Percentiles rank a stretch among this genome's conserved stretches.
Evolutionary conservation across 371 early-diverging fungal species (phyloP).

Genomic region (Lichtheimia ramosa): DNA sequence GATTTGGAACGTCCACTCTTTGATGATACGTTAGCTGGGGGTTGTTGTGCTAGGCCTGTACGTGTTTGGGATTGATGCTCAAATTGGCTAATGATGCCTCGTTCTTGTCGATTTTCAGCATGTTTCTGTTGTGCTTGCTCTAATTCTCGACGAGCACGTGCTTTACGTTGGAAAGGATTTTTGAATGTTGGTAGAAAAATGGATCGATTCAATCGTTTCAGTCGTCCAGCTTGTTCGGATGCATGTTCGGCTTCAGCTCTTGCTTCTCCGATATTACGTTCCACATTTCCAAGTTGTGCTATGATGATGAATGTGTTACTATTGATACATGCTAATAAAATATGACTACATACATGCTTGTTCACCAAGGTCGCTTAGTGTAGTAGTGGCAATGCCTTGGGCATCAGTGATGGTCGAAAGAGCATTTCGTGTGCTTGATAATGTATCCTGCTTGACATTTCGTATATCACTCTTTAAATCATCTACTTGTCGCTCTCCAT

Average conservation of each 20-base stretch:
- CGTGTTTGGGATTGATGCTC: constrained; percentile 36
- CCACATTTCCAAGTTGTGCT: constrained; percentile 71
- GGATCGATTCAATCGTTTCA: constrained; percentile 77
- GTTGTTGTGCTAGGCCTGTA: constrained; percentile 46
- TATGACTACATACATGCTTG: constrained; percentile 54
- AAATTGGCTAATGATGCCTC: constrained; percentile 24
- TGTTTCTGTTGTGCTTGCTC: constrained; percentile 52
- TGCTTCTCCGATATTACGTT: constrained; percentile 70
- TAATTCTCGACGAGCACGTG: constrained; percentile 56
- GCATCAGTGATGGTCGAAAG: constrained; percentile 65
- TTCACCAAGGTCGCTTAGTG: constrained; percentile 61
- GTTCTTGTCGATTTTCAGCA: constrained; percentile 41
- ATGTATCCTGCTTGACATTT: constrained; percentile 69
- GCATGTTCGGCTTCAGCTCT: constrained; percentile 72
- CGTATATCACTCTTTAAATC: constrained; percentile 61
- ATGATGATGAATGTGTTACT: not conserved
- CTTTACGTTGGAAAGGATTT: constrained; percentile 63
- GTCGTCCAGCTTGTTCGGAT: constrained; percentile 70
- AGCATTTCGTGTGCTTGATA: constrained; percentile 73
- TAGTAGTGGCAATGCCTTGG: constrained; percentile 58
- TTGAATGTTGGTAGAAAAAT: constrained; percentile 73
- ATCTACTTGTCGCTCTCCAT: constrained; percentile 51
- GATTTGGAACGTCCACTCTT: constrained; percentile 34
- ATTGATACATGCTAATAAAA: too few species aligned
- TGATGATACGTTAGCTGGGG: not conserved